Evolutionary conservation across 2,329 filamentous ascomycete species (phyloP).

Genomic region (Trichoderma breve): DNA sequence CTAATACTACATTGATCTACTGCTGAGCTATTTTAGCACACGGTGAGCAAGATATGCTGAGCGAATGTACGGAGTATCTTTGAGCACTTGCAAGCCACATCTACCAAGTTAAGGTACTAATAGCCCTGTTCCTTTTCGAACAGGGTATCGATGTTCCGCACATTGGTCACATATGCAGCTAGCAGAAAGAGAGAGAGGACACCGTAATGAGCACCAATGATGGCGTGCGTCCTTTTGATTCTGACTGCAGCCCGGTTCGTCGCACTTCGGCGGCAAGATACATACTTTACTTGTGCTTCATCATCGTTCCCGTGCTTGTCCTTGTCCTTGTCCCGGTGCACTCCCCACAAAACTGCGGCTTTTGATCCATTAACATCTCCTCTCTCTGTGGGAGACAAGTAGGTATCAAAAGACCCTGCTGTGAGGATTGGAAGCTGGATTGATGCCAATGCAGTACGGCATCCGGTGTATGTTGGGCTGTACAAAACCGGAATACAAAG

Average conservation of each 20-base stretch:
- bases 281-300: neutral
- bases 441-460: neutral
- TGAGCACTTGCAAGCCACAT: neutral
- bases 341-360: neutral
- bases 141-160: neutral
- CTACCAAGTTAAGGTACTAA: neutral
- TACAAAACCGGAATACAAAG: neutral
- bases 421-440: neutral
- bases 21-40: neutral
- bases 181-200: neutral
- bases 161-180: conserved; percentile 9
- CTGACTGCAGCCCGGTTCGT: neutral
- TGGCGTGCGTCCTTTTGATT: neutral
- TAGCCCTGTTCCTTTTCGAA: neutral
- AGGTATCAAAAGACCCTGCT: neutral
- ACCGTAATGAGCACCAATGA: conserved; percentile 6
- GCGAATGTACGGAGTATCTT: neutral
- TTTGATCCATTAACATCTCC: neutral
- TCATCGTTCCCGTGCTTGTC: neutral
- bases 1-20: neutral
- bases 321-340: neutral
- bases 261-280: neutral
- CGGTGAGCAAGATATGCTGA: neutral
- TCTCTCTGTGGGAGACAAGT: neutral
- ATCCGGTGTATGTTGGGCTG: neutral